Percentiles rank a stretch among this genome's conserved stretches.
Conservation (phyloP, 176 grass and related monocot genomes). For the Triticum urartu region DNA sequence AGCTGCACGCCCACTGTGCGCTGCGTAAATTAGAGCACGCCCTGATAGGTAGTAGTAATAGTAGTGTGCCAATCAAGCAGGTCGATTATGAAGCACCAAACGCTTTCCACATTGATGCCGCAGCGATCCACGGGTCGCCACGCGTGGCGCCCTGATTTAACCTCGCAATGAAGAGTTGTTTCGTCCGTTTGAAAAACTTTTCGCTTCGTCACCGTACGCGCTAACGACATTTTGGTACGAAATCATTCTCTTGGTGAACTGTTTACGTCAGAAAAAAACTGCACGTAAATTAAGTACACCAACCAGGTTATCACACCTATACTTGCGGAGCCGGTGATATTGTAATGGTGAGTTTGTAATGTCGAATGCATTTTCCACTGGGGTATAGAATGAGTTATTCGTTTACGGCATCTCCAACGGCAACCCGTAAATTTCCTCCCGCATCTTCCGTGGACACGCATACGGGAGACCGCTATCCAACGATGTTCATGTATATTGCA, state of each 20-base stretch:
- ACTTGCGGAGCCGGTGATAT: too few relatives aligned
- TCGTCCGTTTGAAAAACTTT: background rate
- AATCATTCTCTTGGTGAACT: background rate
- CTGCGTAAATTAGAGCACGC: background rate
- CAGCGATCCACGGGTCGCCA: background rate
- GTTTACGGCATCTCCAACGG: too few relatives aligned
- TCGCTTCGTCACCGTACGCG: background rate
- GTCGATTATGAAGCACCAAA: background rate
- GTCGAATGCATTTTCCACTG: too few relatives aligned
- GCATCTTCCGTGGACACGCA: too few relatives aligned
- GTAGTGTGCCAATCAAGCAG: background rate
- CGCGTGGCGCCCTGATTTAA: constrained; percentile 9
- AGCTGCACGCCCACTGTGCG: background rate
- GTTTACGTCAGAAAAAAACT: background rate
- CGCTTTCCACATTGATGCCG: background rate
- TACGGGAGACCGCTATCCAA: too few relatives aligned
- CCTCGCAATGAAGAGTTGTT: background rate
- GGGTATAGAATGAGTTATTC: too few relatives aligned
- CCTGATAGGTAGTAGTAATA: background rate
- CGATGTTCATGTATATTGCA: too few relatives aligned
- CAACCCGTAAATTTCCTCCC: too few relatives aligned
- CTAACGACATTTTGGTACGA: background rate
- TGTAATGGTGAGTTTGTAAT: too few relatives aligned
- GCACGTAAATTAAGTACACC: background rate
- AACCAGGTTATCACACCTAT: background rate